phyloP scores from a whole-genome alignment of 2,329 filamentous ascomycete species.

The Mycosphaerelloides madeirae region DNA sequence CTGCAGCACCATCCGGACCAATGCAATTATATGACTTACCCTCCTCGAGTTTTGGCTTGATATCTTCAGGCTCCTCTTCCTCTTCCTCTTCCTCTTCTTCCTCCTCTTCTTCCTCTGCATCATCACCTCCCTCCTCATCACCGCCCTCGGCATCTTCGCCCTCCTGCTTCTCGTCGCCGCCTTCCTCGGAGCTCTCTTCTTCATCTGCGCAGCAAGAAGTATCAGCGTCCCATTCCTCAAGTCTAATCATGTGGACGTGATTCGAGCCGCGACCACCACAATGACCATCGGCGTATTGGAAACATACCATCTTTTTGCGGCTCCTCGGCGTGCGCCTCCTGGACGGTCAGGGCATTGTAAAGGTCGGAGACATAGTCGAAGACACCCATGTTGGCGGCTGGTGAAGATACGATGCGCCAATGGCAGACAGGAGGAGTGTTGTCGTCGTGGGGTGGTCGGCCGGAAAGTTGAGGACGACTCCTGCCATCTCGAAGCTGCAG shows the following conservation, averaged over 20 bases:
- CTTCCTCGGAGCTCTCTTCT: conserved; percentile 16
- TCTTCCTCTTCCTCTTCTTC: conserved; percentile 78
- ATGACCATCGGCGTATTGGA: neutral
- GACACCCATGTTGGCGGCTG: conserved; percentile 52
- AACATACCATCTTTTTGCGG: conserved; percentile 42
- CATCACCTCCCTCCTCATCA: conserved; percentile 57
- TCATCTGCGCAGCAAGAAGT: neutral
- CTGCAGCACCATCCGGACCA: neutral
- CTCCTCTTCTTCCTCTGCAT: conserved; percentile 66
- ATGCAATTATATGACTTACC: conserved; percentile 57
- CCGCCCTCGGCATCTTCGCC: conserved; percentile 44
- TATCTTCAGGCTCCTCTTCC: conserved; percentile 75
- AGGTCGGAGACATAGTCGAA: conserved; percentile 60
- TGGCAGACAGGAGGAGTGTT: conserved; percentile 17
- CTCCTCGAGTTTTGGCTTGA: conserved; percentile 84
- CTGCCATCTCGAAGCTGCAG: no score
- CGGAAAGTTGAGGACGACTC: neutral
- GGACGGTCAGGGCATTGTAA: conserved; percentile 61
- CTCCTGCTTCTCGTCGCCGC: conserved; percentile 37
- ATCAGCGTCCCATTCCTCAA: neutral
- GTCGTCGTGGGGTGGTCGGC: neutral
- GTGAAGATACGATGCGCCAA: conserved; percentile 19
- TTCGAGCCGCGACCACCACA: neutral
- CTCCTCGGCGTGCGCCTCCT: conserved; percentile 58
- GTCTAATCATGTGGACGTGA: neutral